Base-by-base conservation (phyloP, 208 protist species). In the Leptomonas seymouri region DNA sequence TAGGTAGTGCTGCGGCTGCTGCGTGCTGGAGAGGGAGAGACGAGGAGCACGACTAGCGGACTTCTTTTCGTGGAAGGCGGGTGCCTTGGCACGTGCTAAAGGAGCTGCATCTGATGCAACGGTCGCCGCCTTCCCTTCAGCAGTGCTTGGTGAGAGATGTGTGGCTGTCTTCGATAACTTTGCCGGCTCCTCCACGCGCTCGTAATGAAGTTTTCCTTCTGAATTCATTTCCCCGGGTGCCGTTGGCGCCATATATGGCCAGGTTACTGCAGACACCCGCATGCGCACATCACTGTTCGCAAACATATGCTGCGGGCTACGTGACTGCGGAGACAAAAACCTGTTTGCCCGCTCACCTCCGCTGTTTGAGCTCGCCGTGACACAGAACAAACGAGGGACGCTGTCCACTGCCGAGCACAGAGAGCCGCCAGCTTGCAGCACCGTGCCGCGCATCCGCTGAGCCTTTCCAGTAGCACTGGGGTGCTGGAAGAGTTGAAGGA, bases 201-300 rank as follows among this genome's bases (percentile, higher is more conserved):
- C 59, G 27, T 45, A 65, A 16, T 28, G 46, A n/a, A 23, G 8
- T 4, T 49, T 39, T 18, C 39, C 25, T 39, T 11, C 23, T 41
- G 49, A 28, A 39, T 48, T 48, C 20, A 2, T 16, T 5, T n/a
- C 44, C 12, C 23, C n/a, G 6, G n/a, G 16, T 21, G n/a, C 16
- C 3, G 59, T 4, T 27, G 54, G 27, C 34, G 27, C 49, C 15
- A 65, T 30, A 45, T 51, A 60, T 16, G 71, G 71, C 71, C 71
- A 76, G n/a, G 71, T 54, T 23, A 76, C 71, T 4, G 71, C 71
- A 27, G 71, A 71, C 27, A 71, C 71, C 25, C 41, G 46, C 57
- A 76, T 41, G 2, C 51, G 41, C 48, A 30, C 30, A 14, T 42
- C 49, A 4, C n/a, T 27, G 1, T 48, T 30, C 25, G 27, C 28